A percentile compares a stretch with the other conserved stretches of the same genome.
phyloP scores from a whole-genome alignment of 148 eudicot genomes.

The Heliamphora exappendiculata region DNA sequence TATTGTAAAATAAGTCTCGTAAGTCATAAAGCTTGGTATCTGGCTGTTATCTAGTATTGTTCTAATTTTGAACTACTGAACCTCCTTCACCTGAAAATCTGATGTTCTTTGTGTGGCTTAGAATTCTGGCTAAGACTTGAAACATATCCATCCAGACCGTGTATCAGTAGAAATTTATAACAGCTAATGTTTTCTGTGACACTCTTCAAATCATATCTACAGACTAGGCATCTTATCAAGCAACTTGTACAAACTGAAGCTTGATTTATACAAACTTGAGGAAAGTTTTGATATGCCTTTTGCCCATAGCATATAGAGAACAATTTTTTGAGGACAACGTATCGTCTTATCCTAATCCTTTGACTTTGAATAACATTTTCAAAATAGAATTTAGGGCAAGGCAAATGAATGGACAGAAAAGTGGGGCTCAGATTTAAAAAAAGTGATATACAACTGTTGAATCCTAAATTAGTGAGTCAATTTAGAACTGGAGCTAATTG shows the following conservation, averaged over 20 bases:
- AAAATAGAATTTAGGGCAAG: not conserved
- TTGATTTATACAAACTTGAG: not conserved
- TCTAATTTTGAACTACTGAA: not conserved
- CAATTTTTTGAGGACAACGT: no score
- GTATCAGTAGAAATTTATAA: not conserved
- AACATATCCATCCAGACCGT: not conserved
- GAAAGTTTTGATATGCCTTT: not conserved
- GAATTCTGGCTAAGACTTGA: not conserved
- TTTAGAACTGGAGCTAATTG: no score
- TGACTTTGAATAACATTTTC: not conserved
- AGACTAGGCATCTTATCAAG: not conserved
- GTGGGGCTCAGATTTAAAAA: not conserved
- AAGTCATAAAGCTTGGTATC: no score
- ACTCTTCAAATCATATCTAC: not conserved
- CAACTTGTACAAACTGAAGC: not conserved
- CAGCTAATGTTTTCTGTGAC: not conserved
- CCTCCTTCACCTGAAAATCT: not conserved
- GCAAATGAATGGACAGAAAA: not conserved
- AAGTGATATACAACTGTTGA: no score
- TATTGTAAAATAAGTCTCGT: no score
- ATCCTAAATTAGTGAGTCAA: no score
- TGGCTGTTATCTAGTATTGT: no score
- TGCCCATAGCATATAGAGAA: not conserved
- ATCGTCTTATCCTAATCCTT: not conserved
- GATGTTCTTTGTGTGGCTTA: not conserved